Base-by-base conservation (phyloP, 2,329 filamentous ascomycete species). In the Rhytidhysteron rufulum region DNA sequence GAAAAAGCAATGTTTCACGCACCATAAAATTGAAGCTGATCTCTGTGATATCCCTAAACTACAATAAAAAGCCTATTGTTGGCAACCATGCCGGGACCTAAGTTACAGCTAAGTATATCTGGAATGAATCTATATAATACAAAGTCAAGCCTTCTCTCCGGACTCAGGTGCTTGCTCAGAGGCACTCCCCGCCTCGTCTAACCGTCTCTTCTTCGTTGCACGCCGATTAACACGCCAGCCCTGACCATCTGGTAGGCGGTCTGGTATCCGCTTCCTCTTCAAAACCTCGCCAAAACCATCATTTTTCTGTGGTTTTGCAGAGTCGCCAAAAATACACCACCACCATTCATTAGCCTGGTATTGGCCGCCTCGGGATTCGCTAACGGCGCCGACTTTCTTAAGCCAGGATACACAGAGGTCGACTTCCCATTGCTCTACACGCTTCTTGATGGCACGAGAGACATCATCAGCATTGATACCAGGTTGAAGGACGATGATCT, bases 401-500 rank as follows among this genome's bases (percentile, higher is more conserved):
- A 77, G 75, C 83, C 83, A 87, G 4, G 72, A 63, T 37, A 83
- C 55, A 6, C 83, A 69, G 38, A 82, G 48, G 44, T 72, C 67
- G 9, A 79, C 73, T 60, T 87, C 83, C 54, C 83, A 86, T 10
- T 69, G 67, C 60, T 85, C 82, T 2, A 86, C 54, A 10, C 78
- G 69, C 0, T 79, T 77, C 21, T 71, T 73, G 40, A 86, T 71
- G 20, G 77, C 70, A 17, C 70, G 69, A 32, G 74, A 74, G 24
- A 85, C 72, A 7, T 73, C 75, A 9, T 66, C 57, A 0, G 75
- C 65, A 2, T 70, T 73, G 47, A 79, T 69, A 1, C 80, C 77
- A 0, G 83, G 78, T 41, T 83, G 72, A 15, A 78, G 80, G 1
- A 82, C 79, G 24, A 86, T 63, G 21, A 77, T 68, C 45, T 86